Percentiles rank a stretch among this genome's conserved stretches.
phyloP scores from a whole-genome alignment of 441 rosid genomes.

The Manihot esculenta region DNA sequence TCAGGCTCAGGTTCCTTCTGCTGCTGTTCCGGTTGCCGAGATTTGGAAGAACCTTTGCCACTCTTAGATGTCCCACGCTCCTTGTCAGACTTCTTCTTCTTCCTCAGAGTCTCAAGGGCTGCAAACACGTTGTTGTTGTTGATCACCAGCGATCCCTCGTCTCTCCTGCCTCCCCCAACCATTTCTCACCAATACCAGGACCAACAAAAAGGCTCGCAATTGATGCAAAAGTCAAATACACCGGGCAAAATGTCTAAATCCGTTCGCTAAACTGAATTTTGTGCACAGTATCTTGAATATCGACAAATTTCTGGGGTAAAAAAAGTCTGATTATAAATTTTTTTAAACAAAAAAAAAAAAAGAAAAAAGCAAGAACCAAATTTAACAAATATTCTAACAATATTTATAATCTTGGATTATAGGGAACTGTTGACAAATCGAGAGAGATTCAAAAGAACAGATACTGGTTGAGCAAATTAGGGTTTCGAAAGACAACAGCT shows the following conservation, averaged over 20 bases:
- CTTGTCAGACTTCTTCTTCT: slow-evolving; percentile 77
- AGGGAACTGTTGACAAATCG: neutral
- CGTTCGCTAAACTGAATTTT: neutral
- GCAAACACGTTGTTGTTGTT: slow-evolving; percentile 57
- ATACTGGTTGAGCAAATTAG: neutral
- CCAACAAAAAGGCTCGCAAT: neutral
- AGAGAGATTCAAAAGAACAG: neutral
- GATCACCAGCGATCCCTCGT: slow-evolving; percentile 3
- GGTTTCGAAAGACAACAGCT: neutral
- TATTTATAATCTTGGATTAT: neutral
- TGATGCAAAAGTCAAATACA: neutral
- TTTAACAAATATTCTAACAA: neutral
- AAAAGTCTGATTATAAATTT: neutral
- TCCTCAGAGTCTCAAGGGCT: slow-evolving; percentile 66
- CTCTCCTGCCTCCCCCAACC: slow-evolving; percentile 14
- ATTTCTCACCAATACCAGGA: neutral
- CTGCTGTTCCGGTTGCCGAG: slow-evolving; percentile 27
- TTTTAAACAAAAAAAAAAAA: neutral
- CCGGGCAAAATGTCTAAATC: neutral
- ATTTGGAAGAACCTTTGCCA: slow-evolving; percentile 41
- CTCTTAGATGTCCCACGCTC: slow-evolving; percentile 32
- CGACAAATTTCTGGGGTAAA: neutral
- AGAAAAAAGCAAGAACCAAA: neutral
- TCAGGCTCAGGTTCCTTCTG: slow-evolving; percentile 42
- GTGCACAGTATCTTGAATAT: neutral